Conservation (phyloP, 176 grass and related monocot species). For the Carex scoparia region DNA sequence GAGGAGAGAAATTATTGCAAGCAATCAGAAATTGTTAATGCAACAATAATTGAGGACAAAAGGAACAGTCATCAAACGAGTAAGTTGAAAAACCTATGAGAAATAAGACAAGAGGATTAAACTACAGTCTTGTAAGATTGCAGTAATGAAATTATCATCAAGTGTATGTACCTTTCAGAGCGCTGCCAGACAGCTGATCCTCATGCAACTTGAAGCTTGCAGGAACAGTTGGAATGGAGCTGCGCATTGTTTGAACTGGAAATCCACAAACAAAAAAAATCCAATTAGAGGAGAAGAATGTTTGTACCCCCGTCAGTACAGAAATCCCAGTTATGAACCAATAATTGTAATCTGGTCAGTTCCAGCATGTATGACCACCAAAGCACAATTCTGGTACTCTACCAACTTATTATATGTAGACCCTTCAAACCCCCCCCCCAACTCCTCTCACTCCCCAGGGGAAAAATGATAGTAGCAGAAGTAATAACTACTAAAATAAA, state of each 20-base stretch:
- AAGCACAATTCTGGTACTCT: not conserved
- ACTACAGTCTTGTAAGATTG: constrained; percentile 11
- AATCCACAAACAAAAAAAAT: constrained; percentile 26
- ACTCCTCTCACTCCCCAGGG: not conserved
- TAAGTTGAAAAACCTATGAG: not conserved
- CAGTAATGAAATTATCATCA: constrained; percentile 24
- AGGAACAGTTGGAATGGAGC: constrained; percentile 75
- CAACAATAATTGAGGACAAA: not conserved
- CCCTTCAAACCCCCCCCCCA: not conserved
- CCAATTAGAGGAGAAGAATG: not conserved
- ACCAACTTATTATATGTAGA: not conserved
- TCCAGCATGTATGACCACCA: not conserved
- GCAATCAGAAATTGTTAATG: not conserved
- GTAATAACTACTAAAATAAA: not conserved
- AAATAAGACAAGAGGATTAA: not conserved
- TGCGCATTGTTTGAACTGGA: constrained; percentile 75
- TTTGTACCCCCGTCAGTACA: not conserved
- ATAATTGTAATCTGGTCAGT: not conserved
- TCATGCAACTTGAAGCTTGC: constrained; percentile 80
- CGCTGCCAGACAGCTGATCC: constrained; percentile 81
- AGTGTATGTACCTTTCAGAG: constrained; percentile 62
- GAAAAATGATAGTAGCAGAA: not conserved
- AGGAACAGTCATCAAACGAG: not conserved
- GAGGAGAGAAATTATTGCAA: constrained; percentile 25
- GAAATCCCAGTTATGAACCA: not conserved